These are phyloP conservation scores for Quercus variabilis DNA, from an alignment of 306 rosid species.

Conservation along the genomic window DNA sequence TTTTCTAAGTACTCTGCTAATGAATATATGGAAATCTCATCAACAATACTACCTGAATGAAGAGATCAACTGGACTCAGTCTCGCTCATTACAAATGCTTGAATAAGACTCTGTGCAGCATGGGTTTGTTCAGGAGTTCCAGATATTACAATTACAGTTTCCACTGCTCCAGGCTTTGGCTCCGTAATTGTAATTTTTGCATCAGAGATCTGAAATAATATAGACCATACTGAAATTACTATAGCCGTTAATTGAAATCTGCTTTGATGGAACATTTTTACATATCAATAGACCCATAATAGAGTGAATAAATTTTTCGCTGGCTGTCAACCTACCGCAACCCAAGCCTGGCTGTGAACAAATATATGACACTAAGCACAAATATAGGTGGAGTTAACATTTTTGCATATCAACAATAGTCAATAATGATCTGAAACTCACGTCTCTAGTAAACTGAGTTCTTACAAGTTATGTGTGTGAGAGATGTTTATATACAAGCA, in stretches of 20 bases:
- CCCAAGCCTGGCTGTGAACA: too few species aligned
- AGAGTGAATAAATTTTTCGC: too few species aligned
- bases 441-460: not conserved
- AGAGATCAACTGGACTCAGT: conserved; percentile 58
- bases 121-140: conserved; percentile 98
- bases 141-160: conserved; percentile 79
- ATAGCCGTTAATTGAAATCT: not conserved
- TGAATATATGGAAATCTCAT: conserved; percentile 12
- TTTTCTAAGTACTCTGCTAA: not conserved
- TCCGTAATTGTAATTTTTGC: conserved; percentile 83
- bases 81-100: conserved; percentile 95
- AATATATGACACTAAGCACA: too few species aligned
- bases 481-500: not conserved
- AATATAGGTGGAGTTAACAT: not conserved
- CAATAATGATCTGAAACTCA: not conserved
- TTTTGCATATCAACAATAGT: not conserved
- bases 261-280: not conserved
- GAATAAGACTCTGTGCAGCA: conserved; percentile 98
- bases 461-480: not conserved
- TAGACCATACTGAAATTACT: conserved; percentile 21
- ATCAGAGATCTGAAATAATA: conserved; percentile 76
- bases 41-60: conserved; percentile 36
- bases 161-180: conserved; percentile 83
- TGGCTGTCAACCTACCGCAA: too few species aligned
- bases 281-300: not conserved